Conservation (phyloP, 192 early-diverging fungal genomes). For the Entomortierella parvispora region DNA sequence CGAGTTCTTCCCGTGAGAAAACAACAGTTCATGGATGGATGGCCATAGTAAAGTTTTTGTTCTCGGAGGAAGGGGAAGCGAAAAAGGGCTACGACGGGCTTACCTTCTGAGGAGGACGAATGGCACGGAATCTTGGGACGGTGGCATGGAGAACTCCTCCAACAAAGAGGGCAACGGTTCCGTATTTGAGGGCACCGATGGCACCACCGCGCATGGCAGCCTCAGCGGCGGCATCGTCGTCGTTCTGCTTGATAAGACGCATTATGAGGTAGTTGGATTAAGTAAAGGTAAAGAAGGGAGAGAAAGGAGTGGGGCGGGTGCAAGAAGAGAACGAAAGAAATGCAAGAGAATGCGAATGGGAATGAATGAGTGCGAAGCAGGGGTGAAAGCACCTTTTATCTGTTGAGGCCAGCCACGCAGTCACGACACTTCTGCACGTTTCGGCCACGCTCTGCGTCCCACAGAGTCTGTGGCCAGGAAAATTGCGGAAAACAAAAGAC, state of each 20-base stretch:
- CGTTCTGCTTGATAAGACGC: conserved; percentile 47
- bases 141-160: conserved; percentile 37
- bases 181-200: conserved; percentile 47
- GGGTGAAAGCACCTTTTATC: too few species aligned
- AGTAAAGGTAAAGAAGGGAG: neutral
- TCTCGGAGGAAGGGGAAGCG: neutral
- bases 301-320: neutral
- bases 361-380: neutral
- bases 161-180: conserved; percentile 41
- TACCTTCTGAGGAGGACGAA: conserved; percentile 48
- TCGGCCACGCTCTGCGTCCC: too few species aligned
- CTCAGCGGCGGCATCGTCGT: conserved; percentile 37
- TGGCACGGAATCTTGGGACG: conserved; percentile 29
- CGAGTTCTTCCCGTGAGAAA: neutral
- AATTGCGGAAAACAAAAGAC: neutral
- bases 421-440: too few species aligned
- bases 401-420: too few species aligned
- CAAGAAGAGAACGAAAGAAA: neutral
- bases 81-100: too few species aligned
- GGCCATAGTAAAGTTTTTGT: neutral
- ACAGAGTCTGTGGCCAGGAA: too few species aligned
- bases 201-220: conserved; percentile 48
- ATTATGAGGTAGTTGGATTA: conserved; percentile 10
- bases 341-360: neutral
- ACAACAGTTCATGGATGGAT: neutral